A percentile compares a stretch with the other conserved stretches of the same genome.
Evolutionary conservation across 148 eudicot species (phyloP).

Genomic region (Drosera capensis): DNA sequence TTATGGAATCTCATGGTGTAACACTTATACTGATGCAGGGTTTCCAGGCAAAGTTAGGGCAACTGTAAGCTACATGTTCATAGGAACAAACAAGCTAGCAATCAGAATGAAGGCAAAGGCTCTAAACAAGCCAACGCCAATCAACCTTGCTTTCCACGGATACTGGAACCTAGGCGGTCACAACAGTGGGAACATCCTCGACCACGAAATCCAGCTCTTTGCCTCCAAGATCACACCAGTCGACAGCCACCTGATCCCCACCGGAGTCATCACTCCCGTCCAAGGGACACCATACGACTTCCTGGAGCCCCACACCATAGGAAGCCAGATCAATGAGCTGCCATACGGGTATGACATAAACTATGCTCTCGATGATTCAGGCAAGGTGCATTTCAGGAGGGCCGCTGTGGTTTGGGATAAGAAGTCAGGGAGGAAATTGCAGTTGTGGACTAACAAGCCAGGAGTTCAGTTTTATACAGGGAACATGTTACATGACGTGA

Average conservation of each 20-base stretch:
- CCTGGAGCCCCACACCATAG: constrained; percentile 20
- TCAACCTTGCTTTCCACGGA: constrained; percentile 59
- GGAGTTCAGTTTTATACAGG: constrained; percentile 67
- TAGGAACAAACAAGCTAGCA: constrained; percentile 18
- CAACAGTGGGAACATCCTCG: constrained; percentile 38
- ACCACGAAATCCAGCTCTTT: constrained; percentile 29
- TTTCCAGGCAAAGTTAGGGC: constrained; percentile 48
- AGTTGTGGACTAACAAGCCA: constrained; percentile 32
- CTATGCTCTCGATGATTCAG: constrained; percentile 35
- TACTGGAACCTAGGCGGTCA: constrained; percentile 83
- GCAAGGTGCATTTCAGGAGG: constrained; percentile 16
- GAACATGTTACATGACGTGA: constrained; percentile 18
- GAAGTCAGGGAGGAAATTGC: constrained; percentile 52
- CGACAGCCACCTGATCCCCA: constrained; percentile 37
- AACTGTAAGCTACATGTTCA: constrained; percentile 39
- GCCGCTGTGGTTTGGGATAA: constrained; percentile 24
- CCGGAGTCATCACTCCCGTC: constrained; percentile 26
- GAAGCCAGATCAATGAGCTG: constrained; percentile 30
- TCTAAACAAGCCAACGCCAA: constrained; percentile 46
- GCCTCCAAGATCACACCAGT: constrained; percentile 56
- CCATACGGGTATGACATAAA: constrained; percentile 65
- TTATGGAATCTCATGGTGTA: background rate
- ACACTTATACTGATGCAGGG: too few relatives aligned
- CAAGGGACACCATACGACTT: constrained; percentile 51
- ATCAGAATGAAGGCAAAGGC: constrained; percentile 46